phyloP scores from a whole-genome alignment of 2,329 filamentous ascomycete species.

The Fusarium nanum region DNA sequence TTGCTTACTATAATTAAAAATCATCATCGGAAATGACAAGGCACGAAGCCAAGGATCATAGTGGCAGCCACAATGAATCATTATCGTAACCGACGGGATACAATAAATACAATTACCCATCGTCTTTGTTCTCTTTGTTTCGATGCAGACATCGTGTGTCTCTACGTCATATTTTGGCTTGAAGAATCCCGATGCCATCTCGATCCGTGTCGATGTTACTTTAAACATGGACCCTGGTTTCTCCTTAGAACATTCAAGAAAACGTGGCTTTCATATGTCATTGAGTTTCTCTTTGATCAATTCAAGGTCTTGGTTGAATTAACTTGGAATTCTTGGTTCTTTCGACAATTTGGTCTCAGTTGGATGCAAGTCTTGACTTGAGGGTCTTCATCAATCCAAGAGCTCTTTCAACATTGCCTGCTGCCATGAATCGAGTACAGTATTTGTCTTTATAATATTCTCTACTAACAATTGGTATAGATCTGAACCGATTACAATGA shows the following conservation, averaged over 20 bases:
- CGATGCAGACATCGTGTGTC: background rate
- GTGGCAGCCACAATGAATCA: slow-evolving; percentile 25
- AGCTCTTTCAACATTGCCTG: background rate
- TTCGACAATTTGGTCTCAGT: background rate
- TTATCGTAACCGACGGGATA: background rate
- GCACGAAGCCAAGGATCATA: background rate
- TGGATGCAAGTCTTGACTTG: background rate
- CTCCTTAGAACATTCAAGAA: slow-evolving; percentile 5
- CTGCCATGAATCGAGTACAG: background rate
- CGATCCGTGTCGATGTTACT: slow-evolving; percentile 1
- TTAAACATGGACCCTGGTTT: background rate
- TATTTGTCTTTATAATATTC: background rate
- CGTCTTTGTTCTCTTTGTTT: background rate
- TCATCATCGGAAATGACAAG: background rate
- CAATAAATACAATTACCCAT: background rate
- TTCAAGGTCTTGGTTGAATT: background rate
- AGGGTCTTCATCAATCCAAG: background rate
- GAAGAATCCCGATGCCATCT: background rate
- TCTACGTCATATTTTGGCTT: slow-evolving; percentile 15
- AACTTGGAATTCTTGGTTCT: background rate
- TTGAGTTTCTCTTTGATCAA: background rate
- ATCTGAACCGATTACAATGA: background rate
- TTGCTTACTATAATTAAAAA: background rate
- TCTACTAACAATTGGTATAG: background rate
- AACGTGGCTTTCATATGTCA: background rate